Evolutionary conservation across 305 asterid species (phyloP).

Genomic region (Fraxinus angustifolia): DNA sequence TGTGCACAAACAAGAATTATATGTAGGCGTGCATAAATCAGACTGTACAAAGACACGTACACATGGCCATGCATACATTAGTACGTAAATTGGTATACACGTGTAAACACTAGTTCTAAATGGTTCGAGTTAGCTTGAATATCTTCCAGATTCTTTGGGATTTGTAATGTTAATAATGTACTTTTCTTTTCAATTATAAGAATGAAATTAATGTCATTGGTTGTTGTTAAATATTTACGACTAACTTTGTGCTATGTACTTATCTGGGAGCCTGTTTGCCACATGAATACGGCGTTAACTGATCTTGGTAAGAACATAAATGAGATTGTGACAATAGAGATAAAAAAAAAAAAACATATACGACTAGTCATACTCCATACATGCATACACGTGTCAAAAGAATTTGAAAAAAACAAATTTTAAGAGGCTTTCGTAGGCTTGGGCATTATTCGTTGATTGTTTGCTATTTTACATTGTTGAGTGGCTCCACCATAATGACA

Average conservation of each 20-base stretch:
- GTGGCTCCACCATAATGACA: neutral
- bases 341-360: neutral
- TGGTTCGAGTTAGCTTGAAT: neutral
- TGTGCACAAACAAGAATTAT: neutral
- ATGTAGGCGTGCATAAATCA: neutral
- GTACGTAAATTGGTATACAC: conserved; percentile 11
- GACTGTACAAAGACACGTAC: neutral
- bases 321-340: neutral
- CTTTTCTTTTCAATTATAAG: neutral
- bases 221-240: neutral
- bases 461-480: neutral
- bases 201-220: neutral
- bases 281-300: neutral
- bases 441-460: neutral
- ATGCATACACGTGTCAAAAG: neutral
- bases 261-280: neutral
- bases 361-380: neutral
- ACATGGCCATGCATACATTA: neutral
- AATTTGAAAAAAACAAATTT: neutral
- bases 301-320: neutral
- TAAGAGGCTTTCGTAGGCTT: neutral
- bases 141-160: neutral
- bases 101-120: neutral
- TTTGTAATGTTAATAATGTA: neutral
- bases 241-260: neutral